Conservation (phyloP, 2,329 filamentous ascomycete genomes). For the Hirsutella minnesotensis region DNA sequence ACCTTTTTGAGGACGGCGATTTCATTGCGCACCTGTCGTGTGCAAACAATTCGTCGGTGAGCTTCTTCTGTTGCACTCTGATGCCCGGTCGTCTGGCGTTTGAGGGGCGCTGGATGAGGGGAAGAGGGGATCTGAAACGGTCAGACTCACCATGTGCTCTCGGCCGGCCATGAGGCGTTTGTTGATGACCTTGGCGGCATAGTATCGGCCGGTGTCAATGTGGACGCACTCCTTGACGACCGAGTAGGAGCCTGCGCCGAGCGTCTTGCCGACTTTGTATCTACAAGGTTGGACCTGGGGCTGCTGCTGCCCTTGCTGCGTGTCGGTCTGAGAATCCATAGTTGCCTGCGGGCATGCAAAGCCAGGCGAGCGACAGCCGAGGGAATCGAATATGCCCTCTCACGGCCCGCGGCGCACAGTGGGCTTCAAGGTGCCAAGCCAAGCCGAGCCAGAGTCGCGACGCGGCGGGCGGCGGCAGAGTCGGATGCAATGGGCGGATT, state of each 20-base stretch:
- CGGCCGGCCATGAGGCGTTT: conserved; percentile 94
- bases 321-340: background rate
- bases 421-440: too few species aligned
- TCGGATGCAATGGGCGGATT: too few species aligned
- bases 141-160: conserved; percentile 87
- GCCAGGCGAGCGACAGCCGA: background rate
- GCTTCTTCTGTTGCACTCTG: background rate
- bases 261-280: conserved; percentile 97
- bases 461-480: too few species aligned
- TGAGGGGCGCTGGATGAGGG: too few species aligned
- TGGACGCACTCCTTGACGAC: conserved; percentile 99
- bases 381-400: too few species aligned
- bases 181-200: conserved; percentile 98
- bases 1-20: conserved; percentile 95
- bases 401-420: too few species aligned
- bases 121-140: background rate
- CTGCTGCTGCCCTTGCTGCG: conserved; percentile 10
- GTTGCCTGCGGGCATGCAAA: background rate
- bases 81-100: background rate
- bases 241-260: conserved; percentile 93
- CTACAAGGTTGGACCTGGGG: conserved; percentile 84
- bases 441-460: too few species aligned
- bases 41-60: background rate
- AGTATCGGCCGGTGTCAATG: conserved; percentile 94
- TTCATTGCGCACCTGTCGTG: conserved; percentile 81